Base-by-base conservation (phyloP, 768 basidiomycete species). In the Leccinum rimulosum region DNA sequence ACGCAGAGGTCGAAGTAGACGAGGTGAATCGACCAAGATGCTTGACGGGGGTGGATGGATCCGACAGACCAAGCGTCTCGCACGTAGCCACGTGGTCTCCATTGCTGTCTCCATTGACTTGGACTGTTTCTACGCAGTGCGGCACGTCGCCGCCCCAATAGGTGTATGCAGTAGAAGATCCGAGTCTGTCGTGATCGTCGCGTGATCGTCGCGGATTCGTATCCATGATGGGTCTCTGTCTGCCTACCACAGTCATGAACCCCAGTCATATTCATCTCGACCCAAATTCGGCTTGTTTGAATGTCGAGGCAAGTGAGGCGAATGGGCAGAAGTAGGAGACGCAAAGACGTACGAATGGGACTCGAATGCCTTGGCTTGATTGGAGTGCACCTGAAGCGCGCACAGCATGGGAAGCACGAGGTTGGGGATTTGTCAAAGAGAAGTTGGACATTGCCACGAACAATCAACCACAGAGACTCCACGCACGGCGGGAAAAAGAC, bases 81-180 rank as follows among this genome's bases (percentile, higher is more conserved):
- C 57, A 53, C 5, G 55, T 43, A n/a, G 48, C 48, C 17, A 40
- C 57, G 12, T 52, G 56, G 6, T 33, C 58, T 11, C 1, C 25
- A 2, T 25, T 3, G 25, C 25, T 60, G 48, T 66, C 69, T 33
- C 59, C 64, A 25, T 60, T 55, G 40, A 63, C 43, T 45, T 40
- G 60, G 3, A 56, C 27, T 4, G 50, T 55, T 36, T 57, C 59
- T 7, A 57, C 49, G 15, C 59, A 54, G 33, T 33, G 33, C 33
- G 1, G 33, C 33, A 33, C n/a, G n/a, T 33, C 15, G 59, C 59
- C 15, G 35, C 6, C 45, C 69, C 69, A 47, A 68, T 19, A 19
- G 68, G 68, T n/a, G 68, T 69, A 12, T 68, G 64, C 9, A 69
- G 69, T 12, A 56, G 61, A 58, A 67, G 68, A 58, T 69, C 68